Base-by-base conservation (phyloP, 495 filamentous ascomycete species). In the Stereocaulon alpinum region DNA sequence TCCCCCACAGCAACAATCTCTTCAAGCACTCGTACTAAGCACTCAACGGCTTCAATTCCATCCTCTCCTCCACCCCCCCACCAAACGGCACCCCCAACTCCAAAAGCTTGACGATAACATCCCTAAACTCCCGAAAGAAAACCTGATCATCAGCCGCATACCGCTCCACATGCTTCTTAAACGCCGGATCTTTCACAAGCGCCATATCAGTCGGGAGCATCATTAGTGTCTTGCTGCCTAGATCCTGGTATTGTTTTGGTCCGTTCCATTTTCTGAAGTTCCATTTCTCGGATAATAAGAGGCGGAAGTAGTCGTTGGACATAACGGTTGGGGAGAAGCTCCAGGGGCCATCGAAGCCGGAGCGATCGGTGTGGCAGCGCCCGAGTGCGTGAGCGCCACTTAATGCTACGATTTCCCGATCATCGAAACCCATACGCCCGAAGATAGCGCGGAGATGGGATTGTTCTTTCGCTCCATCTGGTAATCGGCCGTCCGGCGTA, bases 341-440 rank as follows among this genome's bases (percentile, higher is more conserved):
- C 93, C 93, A 98, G 42, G 92, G 93, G 1, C 93, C 93, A 2
- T 87, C 84, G 74, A 82, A 98, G 55, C 93, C 93, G 64, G 81
- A 86, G 62, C 92, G 89, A 73, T 94, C 85, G 9, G 85, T 76
- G 80, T 98, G 93, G 74, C 90, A 95, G 44, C 93, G 85, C 45
- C 93, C 93, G 12, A 98, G 79, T 20, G 93, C 90, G 78, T 98
- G 93, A 40, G 89, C 93, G 61, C 93, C 93, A 32, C 76, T 74
- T 59, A 98, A 79, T 32, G 93, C 93, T 34, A 96, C 91, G 66
- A 96, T 96, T 73, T 98, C 92, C 52, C 85, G 86, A 76, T 98
- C 93, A 73, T 94, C 85, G 80, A 98, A 98, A 60, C 93, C 93
- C 91, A 96, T 96, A 71, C 92, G 89, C 71, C 82, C 80, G 80